A percentile compares a stretch with the other conserved stretches of the same genome.
Evolutionary conservation across 176 grass and related monocot genomes (phyloP).

Genomic region (Neostapfia colusana): DNA sequence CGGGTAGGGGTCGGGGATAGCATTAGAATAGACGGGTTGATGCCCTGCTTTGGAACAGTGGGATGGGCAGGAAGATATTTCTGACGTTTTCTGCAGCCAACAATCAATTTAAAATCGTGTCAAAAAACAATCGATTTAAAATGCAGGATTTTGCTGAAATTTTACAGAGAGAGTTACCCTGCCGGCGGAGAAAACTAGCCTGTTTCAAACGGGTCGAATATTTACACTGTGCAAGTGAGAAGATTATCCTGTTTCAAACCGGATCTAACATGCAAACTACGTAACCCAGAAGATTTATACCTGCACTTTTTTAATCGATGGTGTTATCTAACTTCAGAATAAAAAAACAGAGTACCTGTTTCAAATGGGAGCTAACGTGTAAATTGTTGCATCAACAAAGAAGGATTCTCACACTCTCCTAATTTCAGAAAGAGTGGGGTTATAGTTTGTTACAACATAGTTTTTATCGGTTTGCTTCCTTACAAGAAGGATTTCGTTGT

Average conservation of each 20-base stretch:
- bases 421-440: background rate
- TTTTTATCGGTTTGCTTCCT: background rate
- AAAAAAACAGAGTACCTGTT: background rate
- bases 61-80: slow-evolving; percentile 32
- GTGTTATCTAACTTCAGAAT: too few relatives aligned
- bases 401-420: background rate
- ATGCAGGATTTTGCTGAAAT: too few relatives aligned
- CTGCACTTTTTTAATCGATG: too few relatives aligned
- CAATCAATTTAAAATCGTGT: background rate
- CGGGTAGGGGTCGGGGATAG: background rate
- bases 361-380: background rate
- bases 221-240: too few relatives aligned
- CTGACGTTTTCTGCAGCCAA: background rate
- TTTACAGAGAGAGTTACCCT: too few relatives aligned
- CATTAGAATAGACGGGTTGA: slow-evolving; percentile 24
- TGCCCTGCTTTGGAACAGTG: background rate
- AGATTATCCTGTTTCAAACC: too few relatives aligned
- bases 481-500: background rate
- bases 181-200: too few relatives aligned
- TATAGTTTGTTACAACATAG: background rate
- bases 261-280: too few relatives aligned
- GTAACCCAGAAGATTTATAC: too few relatives aligned
- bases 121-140: too few relatives aligned
- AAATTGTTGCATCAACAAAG: background rate
- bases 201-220: too few relatives aligned